phyloP scores from a whole-genome alignment of 257 asterid species.

The Solanum sparsipilum region DNA sequence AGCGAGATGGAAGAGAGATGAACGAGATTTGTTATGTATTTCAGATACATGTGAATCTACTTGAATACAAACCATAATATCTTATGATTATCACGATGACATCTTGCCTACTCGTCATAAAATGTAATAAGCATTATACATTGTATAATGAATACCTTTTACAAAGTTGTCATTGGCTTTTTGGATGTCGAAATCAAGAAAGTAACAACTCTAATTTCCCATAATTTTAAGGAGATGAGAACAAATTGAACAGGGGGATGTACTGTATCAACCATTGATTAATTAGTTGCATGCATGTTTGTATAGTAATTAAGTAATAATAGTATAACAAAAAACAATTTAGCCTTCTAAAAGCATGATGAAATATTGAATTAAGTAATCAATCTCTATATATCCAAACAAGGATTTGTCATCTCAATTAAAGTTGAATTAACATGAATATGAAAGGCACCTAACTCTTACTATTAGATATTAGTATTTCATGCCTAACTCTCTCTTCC shows the following conservation, averaged over 20 bases:
- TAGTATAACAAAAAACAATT: neutral
- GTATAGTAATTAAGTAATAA: neutral
- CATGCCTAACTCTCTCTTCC: neutral
- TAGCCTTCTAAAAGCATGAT: neutral
- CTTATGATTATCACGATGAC: neutral
- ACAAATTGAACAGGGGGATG: neutral
- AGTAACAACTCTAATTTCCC: neutral
- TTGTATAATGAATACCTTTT: neutral
- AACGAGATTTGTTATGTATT: too few species aligned
- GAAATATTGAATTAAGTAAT: neutral
- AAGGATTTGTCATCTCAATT: neutral
- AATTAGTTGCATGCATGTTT: neutral
- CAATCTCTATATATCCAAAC: neutral
- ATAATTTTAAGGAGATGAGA: neutral
- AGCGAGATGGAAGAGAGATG: too few species aligned
- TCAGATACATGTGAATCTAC: too few species aligned
- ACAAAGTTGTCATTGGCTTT: neutral
- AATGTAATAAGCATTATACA: neutral
- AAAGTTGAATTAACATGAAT: neutral
- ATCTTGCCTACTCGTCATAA: neutral
- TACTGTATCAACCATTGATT: neutral
- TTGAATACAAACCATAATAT: too few species aligned
- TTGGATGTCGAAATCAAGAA: neutral
- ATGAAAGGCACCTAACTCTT: neutral
- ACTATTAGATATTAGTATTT: neutral